Base-by-base conservation (phyloP, 179 eudicot species). In the Silene coronaria region DNA sequence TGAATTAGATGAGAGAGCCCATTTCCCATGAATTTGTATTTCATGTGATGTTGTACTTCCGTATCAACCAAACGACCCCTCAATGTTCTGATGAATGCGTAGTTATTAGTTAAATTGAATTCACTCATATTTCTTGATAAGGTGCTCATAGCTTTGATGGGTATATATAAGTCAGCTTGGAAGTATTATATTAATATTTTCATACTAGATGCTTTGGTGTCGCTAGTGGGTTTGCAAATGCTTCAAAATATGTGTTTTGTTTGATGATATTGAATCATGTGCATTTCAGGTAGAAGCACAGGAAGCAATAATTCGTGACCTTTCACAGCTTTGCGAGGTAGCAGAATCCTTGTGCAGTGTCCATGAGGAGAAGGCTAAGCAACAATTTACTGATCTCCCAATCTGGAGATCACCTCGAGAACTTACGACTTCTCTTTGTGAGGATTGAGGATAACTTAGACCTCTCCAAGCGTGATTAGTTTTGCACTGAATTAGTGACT, bases 241-340 rank as follows among this genome's bases (percentile, higher is more conserved):
- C 53, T 46, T 11, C 53, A 1, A 16, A 48, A 48, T 16, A 48
- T 21, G 23, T 19, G 19, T 21, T 6, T 11, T 67, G 9, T 67
- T 3, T 10, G 45, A 6, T 45, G 59, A 17, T 51, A 14, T 74
- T 76, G 57, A 22, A 45, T 34, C 48, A 68, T 75, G 61, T 61
- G n/a, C 10, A 24, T 34, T 64, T 68, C 81, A 93, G 98, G 96
- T 76, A 57, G 88, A 90, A 80, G 87, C 85, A 51, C 93, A 93
- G 74, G 91, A 86, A 80, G 86, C 87, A n/a, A 67, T 89, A 27
- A 84, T 91, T 59, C 73, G 68, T 30, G 78, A 81, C 26, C 72
- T 88, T 22, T 82, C 89, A 7, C 80, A 85, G 48, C 86, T 93
- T n/a, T 93, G 98, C 74, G 91, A 90, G 75, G 80, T 76, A 55